phyloP scores from a whole-genome alignment of 768 basidiomycete species.

The button mushroom (Agaricus bisporus) region DNA sequence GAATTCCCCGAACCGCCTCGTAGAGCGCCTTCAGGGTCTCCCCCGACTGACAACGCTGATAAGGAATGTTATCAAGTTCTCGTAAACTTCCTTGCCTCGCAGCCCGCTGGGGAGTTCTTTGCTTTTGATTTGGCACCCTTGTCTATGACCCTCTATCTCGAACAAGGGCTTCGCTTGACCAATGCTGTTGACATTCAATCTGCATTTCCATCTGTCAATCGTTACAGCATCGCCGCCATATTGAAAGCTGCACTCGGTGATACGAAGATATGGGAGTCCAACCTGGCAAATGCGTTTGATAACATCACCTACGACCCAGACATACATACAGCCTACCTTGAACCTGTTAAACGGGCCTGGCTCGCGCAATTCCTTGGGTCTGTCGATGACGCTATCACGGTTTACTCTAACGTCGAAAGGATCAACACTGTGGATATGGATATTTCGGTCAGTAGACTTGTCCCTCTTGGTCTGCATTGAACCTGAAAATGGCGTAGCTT shows the following conservation, averaged over 20 bases:
- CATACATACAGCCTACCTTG: constrained; percentile 23
- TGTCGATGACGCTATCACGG: constrained; percentile 34
- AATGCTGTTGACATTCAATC: constrained; percentile 58
- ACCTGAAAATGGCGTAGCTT: not conserved
- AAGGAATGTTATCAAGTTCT: constrained; percentile 6
- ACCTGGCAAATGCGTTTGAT: constrained; percentile 30
- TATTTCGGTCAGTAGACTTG: constrained; percentile 24
- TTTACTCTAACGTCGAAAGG: constrained; percentile 33
- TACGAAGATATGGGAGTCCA: constrained; percentile 27
- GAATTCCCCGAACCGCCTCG: constrained; percentile 6
- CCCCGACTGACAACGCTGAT: not conserved
- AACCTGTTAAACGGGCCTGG: constrained; percentile 43
- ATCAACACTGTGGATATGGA: constrained; percentile 38
- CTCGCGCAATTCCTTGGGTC: constrained; percentile 39
- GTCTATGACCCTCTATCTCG: constrained; percentile 39
- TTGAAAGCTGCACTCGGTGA: constrained; percentile 35
- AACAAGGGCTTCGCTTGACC: constrained; percentile 34
- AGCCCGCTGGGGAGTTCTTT: constrained; percentile 34
- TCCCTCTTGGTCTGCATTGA: not conserved
- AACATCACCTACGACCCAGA: constrained; percentile 29
- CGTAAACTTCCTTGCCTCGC: constrained; percentile 34
- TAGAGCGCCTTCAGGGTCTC: constrained; percentile 3
- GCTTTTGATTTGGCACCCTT: constrained; percentile 52
- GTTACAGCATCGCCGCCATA: constrained; percentile 34
- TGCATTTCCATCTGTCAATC: constrained; percentile 31